Evolutionary conservation across 768 basidiomycete species (phyloP), one percentile per base, ranked within the genome.

Genomic region (Phylloporus arenicola): DNA sequence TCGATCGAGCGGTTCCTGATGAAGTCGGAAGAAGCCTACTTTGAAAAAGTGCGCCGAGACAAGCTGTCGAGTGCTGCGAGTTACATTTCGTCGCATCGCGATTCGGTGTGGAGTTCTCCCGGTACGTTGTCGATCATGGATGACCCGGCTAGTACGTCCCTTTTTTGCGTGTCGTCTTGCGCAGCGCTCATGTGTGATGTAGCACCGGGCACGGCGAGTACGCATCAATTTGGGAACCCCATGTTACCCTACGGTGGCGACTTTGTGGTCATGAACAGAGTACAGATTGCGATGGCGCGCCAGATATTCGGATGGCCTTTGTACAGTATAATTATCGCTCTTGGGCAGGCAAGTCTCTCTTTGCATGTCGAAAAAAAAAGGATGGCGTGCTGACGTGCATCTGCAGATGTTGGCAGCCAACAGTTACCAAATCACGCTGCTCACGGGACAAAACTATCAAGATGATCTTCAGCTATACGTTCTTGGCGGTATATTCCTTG

Each of bases 1-100:
- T 95, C 91, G 29, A 96, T 96, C 57, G 93, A 95, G 66, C 87
- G 87, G 66, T 96, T 75, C 76, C 71, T 96, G 56, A 75, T 82
- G 55, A 95, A 94, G 74, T 92, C 88, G 56, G 93, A 96, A 70
- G 91, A 93, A 62, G 83, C 82, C 0, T 96, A 92, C 82, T 95
- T 95, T 69, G 85, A 88, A 53, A 86, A 83, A 63, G 88, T 93
- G 55, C 83, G 87, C 63, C 88, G 84, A 68, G 91, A 94, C 58
- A 93, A 89, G 73, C 73, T 95, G 39, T 82, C 82, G 22, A 86
- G 82, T 60, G 90, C 90, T 24, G 83, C 85, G 10, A 90, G 89
- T 67, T 72, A 88, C 48, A 76, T 82, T 39, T 88, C 87, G 29
- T 87, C 88, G 16, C 78, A 81, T 43, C 82, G 87, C 45, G 91